Base-by-base conservation (phyloP, 2,329 filamentous ascomycete species). In the Apiospora arundinis region DNA sequence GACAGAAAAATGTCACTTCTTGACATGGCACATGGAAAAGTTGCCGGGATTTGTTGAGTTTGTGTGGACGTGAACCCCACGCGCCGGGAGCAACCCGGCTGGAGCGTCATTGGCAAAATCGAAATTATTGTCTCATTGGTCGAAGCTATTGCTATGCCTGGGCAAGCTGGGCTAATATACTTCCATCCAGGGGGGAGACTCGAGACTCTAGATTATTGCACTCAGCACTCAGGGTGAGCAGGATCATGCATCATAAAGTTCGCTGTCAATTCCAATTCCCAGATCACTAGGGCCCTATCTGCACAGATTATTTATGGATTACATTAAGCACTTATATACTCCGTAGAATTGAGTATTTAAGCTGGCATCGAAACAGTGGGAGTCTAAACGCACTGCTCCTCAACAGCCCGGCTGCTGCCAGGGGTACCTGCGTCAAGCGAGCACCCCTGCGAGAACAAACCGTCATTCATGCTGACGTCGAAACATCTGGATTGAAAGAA, bases 21-120 rank as follows among this genome's bases (percentile, higher is more conserved):
- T 46, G 21, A 23, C 65, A 67, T 44, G 65, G 65, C 65, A 40
- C 49, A 23, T 60, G 44, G 28, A 67, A 70, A 65, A 70, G 63
- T 46, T 69, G 70, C 68, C 11, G 37, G 44, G 48, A 52, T 69
- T 69, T 56, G 49, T 56, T 60, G 49, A 69, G 49, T 46, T 46
- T 67, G 40, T 66, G 40, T 67, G 65, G 65, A 67, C 65, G 40
- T 45, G 40, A 44, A 37, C 65, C 65, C 65, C 56, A 40, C 56
- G 56, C 32, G 56, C 56, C 28, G 56, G 56, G 32, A 63, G 18
- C 56, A 11, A 63, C 32, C 56, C 56, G 28, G 56, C 56, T 40
- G 56, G 32, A 56, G 56, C 56, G 56, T 63, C 32, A 63, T 63
- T n/a, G 32, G 9, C 37, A 40, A 63, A 63, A 40, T 25, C 56